Evolutionary conservation across 1,284 basidiomycete genomes (phyloP), one percentile per base, ranked within the genome.

Genomic region (Papiliotrema terrestris): DNA sequence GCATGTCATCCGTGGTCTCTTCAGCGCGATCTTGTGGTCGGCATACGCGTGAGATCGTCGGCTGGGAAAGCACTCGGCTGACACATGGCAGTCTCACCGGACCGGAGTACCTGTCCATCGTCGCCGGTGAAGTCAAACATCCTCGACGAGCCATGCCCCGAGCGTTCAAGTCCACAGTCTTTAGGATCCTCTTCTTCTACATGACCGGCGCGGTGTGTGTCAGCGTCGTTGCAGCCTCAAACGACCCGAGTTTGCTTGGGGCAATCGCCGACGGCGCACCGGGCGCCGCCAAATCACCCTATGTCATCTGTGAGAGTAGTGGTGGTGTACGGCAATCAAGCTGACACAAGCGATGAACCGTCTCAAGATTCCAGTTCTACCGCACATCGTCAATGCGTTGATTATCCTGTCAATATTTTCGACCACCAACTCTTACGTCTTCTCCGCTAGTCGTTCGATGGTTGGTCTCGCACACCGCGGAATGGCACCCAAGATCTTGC

Each of bases 141-240:
- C 67, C 67, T 26, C 62, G 74, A 32, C 61, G 62, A 19, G 58
- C 66, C 45, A 58, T 76, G 43, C 73, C 73, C 1, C 60, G 56
- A 36, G 73, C 73, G 9, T 73, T 72, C 64, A 72, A 66, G 43
- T 57, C 63, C 11, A 70, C 65, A 32, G 61, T 69, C 35, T 68
- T 63, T 54, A 65, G 73, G 35, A 61, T 75, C 51, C 32, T 69
- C 38, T 50, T 80, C 53, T 79, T 91, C 68, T 90, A 89, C 73
- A 83, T 88, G 57, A 47, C 52, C n/a, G 56, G 49, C 13, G 51
- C 58, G 5, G 64, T 80, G 22, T 72, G 88, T 52, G 86, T 90
- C 54, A 87, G 87, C 25, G 77, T 89, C 29, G 80, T 89, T 50
- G 87, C 89, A 1, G 83, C 87, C 1, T 86, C 81, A 23, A 82